A percentile compares a stretch with the other conserved stretches of the same genome.
phyloP scores from a whole-genome alignment of 2,329 filamentous ascomycete genomes.

The Phialophora macrospora region DNA sequence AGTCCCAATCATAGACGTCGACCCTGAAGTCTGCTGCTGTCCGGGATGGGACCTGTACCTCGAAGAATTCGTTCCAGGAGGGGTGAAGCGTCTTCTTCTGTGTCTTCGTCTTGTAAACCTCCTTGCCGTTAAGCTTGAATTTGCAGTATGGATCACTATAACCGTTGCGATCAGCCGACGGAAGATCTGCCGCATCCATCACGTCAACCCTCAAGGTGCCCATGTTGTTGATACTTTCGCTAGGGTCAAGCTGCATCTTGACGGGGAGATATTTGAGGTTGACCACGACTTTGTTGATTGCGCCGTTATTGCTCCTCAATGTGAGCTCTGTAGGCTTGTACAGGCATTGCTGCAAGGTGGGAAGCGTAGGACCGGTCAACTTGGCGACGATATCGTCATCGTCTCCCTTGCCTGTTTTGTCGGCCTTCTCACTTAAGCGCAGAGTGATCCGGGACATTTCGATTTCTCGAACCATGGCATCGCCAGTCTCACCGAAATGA shows the following conservation, averaged over 20 bases:
- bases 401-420: constrained; percentile 69
- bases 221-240: constrained; percentile 99
- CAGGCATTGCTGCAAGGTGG: constrained; percentile 85
- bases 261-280: constrained; percentile 94
- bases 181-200: constrained; percentile 83
- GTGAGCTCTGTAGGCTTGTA: constrained; percentile 87
- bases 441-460: constrained; percentile 93
- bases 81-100: constrained; percentile 97
- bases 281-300: constrained; percentile 79
- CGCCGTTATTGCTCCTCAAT: constrained; percentile 77
- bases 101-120: constrained; percentile 92
- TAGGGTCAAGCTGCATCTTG: constrained; percentile 89
- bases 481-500: constrained; percentile 87
- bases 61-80: constrained; percentile 95
- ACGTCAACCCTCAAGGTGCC: constrained; percentile 93
- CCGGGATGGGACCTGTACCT: constrained; percentile 78
- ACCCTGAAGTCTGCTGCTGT: constrained; percentile 82
- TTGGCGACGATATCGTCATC: constrained; percentile 79
- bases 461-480: constrained; percentile 95
- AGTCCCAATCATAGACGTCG: constrained; percentile 93
- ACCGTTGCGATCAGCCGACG: constrained; percentile 91
- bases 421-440: constrained; percentile 78
- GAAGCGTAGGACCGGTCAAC: constrained; percentile 80
- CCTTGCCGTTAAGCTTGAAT: constrained; percentile 85
- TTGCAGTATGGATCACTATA: constrained; percentile 97